These are phyloP conservation scores for Sclerotinia borealis DNA, from an alignment of 2,329 filamentous ascomycete species.

Conservation along the genomic window DNA sequence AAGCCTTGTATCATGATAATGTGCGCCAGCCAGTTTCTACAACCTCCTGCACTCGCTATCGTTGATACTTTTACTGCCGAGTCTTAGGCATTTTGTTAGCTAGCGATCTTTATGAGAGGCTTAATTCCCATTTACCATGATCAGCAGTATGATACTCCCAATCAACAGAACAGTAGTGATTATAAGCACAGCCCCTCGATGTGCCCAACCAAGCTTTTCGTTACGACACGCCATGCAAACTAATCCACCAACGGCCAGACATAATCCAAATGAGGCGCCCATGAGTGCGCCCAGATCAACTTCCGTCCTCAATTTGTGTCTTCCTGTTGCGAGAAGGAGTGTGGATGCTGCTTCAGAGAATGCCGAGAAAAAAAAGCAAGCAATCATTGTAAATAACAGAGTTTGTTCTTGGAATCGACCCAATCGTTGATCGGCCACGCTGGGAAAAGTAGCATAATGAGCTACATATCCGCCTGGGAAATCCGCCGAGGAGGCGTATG, in stretches of 20 bases:
- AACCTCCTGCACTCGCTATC: background rate
- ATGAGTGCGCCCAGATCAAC: constrained; percentile 69
- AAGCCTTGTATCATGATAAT: background rate
- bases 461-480: constrained; percentile 48
- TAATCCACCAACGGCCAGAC: constrained; percentile 56
- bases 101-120: background rate
- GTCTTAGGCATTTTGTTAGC: background rate
- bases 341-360: constrained; percentile 59
- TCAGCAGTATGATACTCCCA: constrained; percentile 46
- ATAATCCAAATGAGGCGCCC: constrained; percentile 60
- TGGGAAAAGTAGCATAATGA: constrained; percentile 48
- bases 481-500: constrained; percentile 44
- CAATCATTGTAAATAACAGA: constrained; percentile 47
- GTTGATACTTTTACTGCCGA: background rate
- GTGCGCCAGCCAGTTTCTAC: background rate
- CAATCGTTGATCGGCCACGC: constrained; percentile 45
- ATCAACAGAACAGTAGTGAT: constrained; percentile 43
- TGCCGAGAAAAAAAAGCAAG: constrained; percentile 53
- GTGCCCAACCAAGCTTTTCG: constrained; percentile 38
- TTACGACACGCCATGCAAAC: constrained; percentile 51
- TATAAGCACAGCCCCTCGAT: constrained; percentile 39
- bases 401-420: constrained; percentile 47
- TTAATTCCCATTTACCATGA: constrained; percentile 42
- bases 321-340: constrained; percentile 61
- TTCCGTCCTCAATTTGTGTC: constrained; percentile 60